phyloP scores from a whole-genome alignment of 2,329 filamentous ascomycete genomes.

The Colletotrichum shisoi region DNA sequence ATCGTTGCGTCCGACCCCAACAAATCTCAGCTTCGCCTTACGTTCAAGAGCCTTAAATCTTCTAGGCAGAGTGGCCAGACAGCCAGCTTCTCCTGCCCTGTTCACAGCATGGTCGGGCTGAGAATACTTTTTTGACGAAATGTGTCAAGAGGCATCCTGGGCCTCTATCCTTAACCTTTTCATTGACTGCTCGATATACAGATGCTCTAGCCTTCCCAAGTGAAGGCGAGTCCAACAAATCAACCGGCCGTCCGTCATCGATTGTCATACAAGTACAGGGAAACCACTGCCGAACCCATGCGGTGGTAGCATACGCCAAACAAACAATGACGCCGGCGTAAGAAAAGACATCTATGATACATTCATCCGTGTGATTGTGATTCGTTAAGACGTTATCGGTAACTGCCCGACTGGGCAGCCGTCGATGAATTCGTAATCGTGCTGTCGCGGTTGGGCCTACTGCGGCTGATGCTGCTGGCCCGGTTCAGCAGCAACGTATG shows the following conservation, averaged over 20 bases:
- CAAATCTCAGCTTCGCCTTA: neutral
- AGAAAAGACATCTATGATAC: conserved; percentile 41
- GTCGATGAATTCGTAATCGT: conserved; percentile 52
- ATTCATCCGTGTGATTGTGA: conserved; percentile 42
- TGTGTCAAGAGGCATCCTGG: conserved; percentile 2
- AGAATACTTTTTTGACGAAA: neutral
- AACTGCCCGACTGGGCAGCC: conserved; percentile 53
- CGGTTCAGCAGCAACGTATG: conserved; percentile 55
- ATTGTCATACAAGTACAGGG: conserved; percentile 37
- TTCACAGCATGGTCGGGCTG: neutral
- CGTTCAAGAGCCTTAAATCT: neutral
- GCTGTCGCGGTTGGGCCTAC: conserved; percentile 55
- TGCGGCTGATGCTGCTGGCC: conserved; percentile 56
- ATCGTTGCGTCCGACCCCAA: neutral
- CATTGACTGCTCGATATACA: conserved; percentile 35
- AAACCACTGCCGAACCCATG: conserved; percentile 30
- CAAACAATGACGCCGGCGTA: conserved; percentile 37
- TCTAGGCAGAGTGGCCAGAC: neutral
- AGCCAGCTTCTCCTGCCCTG: neutral
- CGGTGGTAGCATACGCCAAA: conserved; percentile 38
- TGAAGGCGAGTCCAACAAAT: conserved; percentile 23
- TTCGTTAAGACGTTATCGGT: conserved; percentile 54
- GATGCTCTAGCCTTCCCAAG: conserved; percentile 29
- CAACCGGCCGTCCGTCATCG: conserved; percentile 38
- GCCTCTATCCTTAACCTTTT: conserved; percentile 24